Conservation (phyloP, 306 rosid genomes). For the Begonia loranthoides region DNA sequence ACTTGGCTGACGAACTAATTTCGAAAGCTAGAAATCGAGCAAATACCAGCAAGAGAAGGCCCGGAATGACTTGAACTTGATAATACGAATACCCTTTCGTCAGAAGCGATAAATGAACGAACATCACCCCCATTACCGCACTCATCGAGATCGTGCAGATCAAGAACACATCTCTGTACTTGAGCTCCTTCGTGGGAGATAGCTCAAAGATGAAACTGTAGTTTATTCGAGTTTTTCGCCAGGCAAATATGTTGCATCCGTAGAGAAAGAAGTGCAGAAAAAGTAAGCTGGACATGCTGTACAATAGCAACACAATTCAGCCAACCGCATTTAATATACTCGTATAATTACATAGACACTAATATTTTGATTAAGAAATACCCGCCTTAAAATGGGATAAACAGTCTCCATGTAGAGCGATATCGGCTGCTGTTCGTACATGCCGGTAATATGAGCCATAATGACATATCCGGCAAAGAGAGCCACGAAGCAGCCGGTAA, state of each 20-base stretch:
- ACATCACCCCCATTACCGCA: conserved; percentile 66
- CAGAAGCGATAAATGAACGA: conserved; percentile 60
- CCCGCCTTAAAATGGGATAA: conserved; percentile 86
- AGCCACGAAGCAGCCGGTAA: conserved; percentile 66
- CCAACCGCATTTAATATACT: no score
- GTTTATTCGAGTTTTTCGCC: conserved; percentile 87
- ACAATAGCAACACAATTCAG: conserved; percentile 3
- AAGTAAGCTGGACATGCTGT: conserved; percentile 94
- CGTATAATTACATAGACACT: not conserved
- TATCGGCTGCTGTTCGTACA: conserved; percentile 37
- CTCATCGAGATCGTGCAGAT: conserved; percentile 73
- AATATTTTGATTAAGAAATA: not conserved
- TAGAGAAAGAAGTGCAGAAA: conserved; percentile 90
- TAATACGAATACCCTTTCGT: conserved; percentile 62
- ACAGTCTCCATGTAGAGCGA: conserved; percentile 90
- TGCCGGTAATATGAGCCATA: conserved; percentile 78
- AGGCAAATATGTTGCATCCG: conserved; percentile 83
- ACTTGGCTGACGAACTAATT: not conserved
- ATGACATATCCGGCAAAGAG: conserved; percentile 73
- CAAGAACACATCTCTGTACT: conserved; percentile 76
- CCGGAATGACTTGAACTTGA: conserved; percentile 70
- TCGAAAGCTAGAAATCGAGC: conserved; percentile 1
- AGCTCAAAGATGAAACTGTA: conserved; percentile 86
- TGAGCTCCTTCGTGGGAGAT: conserved; percentile 55
- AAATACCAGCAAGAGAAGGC: conserved; percentile 73